phyloP scores from a whole-genome alignment of 192 early-diverging fungal genomes.

The Linnemannia schmuckeri region DNA sequence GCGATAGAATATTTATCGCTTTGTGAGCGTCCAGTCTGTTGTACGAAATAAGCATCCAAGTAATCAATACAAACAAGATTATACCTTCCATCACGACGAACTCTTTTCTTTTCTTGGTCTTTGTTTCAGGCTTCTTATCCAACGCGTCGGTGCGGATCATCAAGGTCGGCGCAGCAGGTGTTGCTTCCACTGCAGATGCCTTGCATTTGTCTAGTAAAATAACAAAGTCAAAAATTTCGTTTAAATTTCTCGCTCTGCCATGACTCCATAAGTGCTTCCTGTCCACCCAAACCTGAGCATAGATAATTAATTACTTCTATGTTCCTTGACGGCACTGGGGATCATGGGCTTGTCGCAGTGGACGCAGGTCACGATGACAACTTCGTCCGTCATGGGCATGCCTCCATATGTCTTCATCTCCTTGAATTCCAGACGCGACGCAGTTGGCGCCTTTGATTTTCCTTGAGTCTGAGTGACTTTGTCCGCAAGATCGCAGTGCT shows the following conservation, averaged over 20 bases:
- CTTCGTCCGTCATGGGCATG: conserved; percentile 72
- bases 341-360: conserved; percentile 74
- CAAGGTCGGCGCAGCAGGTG: conserved; percentile 13
- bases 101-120: conserved; percentile 49
- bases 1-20: neutral
- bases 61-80: too few relatives aligned
- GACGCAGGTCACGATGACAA: conserved; percentile 75
- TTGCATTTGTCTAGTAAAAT: conserved; percentile 25
- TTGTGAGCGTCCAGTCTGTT: neutral
- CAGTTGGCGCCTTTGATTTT: conserved; percentile 43
- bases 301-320: conserved; percentile 64
- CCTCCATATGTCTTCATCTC: conserved; percentile 68
- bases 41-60: too few relatives aligned
- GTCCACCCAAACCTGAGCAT: neutral
- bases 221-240: neutral
- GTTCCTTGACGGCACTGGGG: conserved; percentile 70
- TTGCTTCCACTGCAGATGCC: conserved; percentile 10
- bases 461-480: conserved; percentile 28
- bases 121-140: conserved; percentile 45
- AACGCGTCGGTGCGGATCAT: conserved; percentile 31
- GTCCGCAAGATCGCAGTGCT: conserved; percentile 32
- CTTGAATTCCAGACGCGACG: conserved; percentile 51
- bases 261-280: neutral
- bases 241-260: neutral
- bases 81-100: conserved; percentile 39